Conservation (phyloP, 805 yeast species). For the Ogataea polymorpha region DNA sequence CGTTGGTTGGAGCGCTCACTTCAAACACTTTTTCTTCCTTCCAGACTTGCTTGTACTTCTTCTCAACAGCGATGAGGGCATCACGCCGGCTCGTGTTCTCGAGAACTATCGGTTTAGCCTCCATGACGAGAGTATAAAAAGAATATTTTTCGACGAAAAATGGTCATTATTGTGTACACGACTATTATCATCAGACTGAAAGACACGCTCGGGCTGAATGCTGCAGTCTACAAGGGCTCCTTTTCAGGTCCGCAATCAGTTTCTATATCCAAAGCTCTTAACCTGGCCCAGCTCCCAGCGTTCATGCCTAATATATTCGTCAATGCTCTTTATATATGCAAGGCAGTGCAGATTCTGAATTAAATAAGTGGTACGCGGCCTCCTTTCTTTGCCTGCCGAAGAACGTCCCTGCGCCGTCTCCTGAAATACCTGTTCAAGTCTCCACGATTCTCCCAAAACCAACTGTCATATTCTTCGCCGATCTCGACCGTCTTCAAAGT, state of each 20-base stretch:
- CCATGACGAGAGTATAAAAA: conserved; percentile 11
- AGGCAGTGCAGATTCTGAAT: not conserved
- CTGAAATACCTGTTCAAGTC: conserved; percentile 74
- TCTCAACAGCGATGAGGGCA: conserved; percentile 82
- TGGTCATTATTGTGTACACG: conserved; percentile 5
- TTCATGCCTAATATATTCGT: no score
- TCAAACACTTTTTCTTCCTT: conserved; percentile 81
- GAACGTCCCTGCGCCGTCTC: conserved; percentile 69
- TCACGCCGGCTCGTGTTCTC: conserved; percentile 88
- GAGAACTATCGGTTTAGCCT: conserved; percentile 37
- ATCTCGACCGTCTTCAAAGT: conserved; percentile 44
- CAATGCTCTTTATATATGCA: not conserved
- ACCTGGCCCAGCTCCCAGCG: no score
- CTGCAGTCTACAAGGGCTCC: no score
- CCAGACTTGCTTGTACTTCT: conserved; percentile 86
- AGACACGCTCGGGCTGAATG: no score
- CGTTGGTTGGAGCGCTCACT: conserved; percentile 78
- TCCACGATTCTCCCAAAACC: conserved; percentile 84
- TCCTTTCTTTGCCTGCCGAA: conserved; percentile 47
- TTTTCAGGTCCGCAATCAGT: no score
- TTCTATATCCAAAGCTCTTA: no score
- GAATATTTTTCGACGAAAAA: conserved; percentile 13
- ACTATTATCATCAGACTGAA: not conserved
- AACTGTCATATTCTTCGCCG: conserved; percentile 53
- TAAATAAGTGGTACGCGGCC: conserved; percentile 11